Base-by-base conservation (phyloP, 768 basidiomycete genomes). In the Pleurotus pulmonarius region DNA sequence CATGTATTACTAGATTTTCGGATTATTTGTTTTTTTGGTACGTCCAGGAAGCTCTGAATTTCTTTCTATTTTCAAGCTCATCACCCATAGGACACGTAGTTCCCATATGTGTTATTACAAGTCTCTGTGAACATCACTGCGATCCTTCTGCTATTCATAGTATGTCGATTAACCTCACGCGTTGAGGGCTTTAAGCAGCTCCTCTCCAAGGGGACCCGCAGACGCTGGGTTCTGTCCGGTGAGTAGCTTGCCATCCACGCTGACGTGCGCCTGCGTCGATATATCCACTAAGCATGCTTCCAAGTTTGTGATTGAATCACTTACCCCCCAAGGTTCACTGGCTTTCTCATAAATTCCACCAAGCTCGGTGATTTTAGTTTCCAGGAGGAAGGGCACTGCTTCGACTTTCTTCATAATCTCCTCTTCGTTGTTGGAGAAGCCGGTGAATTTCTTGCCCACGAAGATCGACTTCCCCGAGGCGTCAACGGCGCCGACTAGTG, bases 151-250 rank as follows among this genome's bases (percentile, higher is more conserved):
- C n/a, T 55, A 22, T 56, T 45, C 9, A 29, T 46, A 37, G 63
- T 66, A 62, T 59, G 51, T 66, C 57, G 25, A 58, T 51, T 55
- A 40, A 57, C 52, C 7, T 53, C 51, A 53, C 24, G 37, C n/a
- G 39, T 68, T 67, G 63, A 87, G 70, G 7, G 77, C 77, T 61
- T 83, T 73, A 60, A 83, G 74, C 60, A 89, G 71, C 20, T 75
- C 82, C 62, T 87, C 70, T 5, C 75, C 88, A 41, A 90, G 58
- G 0, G 74, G 73, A 44, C 67, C 72, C 37, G 88, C 85, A 6
- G 83, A 86, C 15, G 80, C 83, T 3, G 88, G 88, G 69, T 92
- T 92, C 67, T 89, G 88, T 6, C 89, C 90, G 18, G 88, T 87
- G 61, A 83, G 75, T 29, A 88, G 72, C 13, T 78, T 75, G 11